Evolutionary conservation across 768 basidiomycete genomes (phyloP).

Genomic region (Sistotremastrum niveocremeum): DNA sequence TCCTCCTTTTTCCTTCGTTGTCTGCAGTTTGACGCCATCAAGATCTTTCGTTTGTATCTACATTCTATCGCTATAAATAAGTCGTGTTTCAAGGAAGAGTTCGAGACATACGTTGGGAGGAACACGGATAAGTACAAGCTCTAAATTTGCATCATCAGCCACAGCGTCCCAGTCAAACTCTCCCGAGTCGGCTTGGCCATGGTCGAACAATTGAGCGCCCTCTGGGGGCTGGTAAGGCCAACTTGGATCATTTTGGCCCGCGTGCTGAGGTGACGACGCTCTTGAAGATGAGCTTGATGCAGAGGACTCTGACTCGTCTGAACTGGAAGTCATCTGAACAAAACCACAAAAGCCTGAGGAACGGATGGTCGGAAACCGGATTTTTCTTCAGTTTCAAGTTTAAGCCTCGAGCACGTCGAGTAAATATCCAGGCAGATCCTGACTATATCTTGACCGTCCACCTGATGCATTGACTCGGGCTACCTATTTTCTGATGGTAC

Average conservation of each 20-base stretch:
- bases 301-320: too few relatives aligned
- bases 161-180: slow-evolving; percentile 61
- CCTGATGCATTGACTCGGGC: too few relatives aligned
- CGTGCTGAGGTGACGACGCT: too few relatives aligned
- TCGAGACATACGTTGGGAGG: slow-evolving; percentile 46
- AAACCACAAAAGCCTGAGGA: too few relatives aligned
- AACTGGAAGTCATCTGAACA: too few relatives aligned
- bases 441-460: too few relatives aligned
- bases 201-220: slow-evolving; percentile 35
- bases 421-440: too few relatives aligned
- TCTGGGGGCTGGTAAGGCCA: slow-evolving; percentile 51
- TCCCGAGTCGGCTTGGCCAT: slow-evolving; percentile 23
- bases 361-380: too few relatives aligned
- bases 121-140: slow-evolving; percentile 59
- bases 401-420: too few relatives aligned
- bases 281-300: too few relatives aligned
- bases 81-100: neutral
- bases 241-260: slow-evolving; percentile 33
- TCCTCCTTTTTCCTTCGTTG: slow-evolving; percentile 25
- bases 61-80: neutral
- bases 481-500: too few relatives aligned
- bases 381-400: too few relatives aligned
- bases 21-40: slow-evolving; percentile 34
- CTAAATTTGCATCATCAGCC: slow-evolving; percentile 38
- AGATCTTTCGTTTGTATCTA: slow-evolving; percentile 59